Evolutionary conservation across 169 alveolate species (phyloP), one percentile per base, ranked within the genome.

Genomic region (Plasmodium inui): DNA sequence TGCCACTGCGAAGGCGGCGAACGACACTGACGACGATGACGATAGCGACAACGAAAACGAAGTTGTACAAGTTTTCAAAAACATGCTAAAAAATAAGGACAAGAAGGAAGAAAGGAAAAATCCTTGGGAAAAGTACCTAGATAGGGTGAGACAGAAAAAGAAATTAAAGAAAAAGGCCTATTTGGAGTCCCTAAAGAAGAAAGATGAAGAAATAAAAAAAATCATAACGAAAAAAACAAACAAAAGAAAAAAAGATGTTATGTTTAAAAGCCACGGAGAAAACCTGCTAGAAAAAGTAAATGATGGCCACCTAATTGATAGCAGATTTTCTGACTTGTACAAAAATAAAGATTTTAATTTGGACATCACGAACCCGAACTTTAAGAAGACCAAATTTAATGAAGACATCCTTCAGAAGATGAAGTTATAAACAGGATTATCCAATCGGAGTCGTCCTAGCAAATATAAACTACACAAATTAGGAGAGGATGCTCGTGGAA

Each of bases 341-440:
- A 93, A 96, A 79, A 96, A 97, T 74, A 95, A 97, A 19, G 97
- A 97, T 76, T 97, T 96, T 93, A 97, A 98, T 34, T 95, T 97
- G 78, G 99, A 97, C 82, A 97, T 98, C 9, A 98, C 98, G 46
- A 96, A 97, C 86, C 99, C 99, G 4, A 82, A 96, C 39, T 97
- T 95, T 96, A 98, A 97, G 96, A 95, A 86, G 89, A 44, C 92
- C 57, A 88, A 61, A 57, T 92, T 72, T 88, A 88, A 88, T 88
- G 94, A 88, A 44, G 76, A 88, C 12, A 80, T 88, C 34, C 83
- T 88, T 57, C 70, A 88, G 82, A 88, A 88, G 72, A 88, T 79
- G 72, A 88, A 88, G 26, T 39, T 73, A 9, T 73, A 50, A 73
- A 50, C 12, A 26, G 34, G 55, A 32, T 34, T 74, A 6, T 7